A percentile compares a stretch with the other conserved stretches of the same genome.
Conservation (phyloP, 495 filamentous ascomycete genomes). For the Apodospora peruviana region DNA sequence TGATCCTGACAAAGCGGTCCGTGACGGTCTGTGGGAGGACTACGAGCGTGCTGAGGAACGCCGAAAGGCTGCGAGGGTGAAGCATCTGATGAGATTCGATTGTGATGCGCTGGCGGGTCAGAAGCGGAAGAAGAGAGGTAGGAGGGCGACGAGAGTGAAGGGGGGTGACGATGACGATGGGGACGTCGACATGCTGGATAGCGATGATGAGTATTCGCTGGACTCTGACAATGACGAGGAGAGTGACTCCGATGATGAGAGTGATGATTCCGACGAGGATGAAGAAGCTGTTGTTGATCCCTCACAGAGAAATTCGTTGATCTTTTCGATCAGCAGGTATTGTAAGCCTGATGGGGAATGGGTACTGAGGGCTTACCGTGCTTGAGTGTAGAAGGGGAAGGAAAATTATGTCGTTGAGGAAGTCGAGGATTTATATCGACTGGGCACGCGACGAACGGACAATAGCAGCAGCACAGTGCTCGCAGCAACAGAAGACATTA, state of each 20-base stretch:
- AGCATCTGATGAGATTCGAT: constrained; percentile 6
- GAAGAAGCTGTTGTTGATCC: not conserved
- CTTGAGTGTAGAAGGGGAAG: not conserved
- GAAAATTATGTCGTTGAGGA: not conserved
- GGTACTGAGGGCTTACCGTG: constrained; percentile 7
- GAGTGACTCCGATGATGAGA: not conserved
- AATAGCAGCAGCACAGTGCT: too few species aligned
- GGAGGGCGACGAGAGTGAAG: not conserved
- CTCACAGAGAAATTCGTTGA: constrained; percentile 4
- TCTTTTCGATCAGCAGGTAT: constrained; percentile 11
- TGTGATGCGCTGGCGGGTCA: not conserved
- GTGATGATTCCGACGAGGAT: not conserved
- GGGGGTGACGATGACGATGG: not conserved
- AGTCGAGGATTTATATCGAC: not conserved
- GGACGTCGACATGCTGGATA: not conserved
- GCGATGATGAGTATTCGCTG: not conserved
- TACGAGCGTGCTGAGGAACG: constrained; percentile 10
- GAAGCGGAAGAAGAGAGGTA: not conserved
- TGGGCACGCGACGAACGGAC: too few species aligned
- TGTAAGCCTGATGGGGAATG: too few species aligned
- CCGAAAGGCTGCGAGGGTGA: constrained; percentile 6
- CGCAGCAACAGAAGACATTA: too few species aligned
- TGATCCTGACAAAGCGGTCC: constrained; percentile 5
- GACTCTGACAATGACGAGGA: not conserved
- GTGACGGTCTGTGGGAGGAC: constrained; percentile 17